Evolutionary conservation across 306 rosid genomes (phyloP).

Genomic region (Rosa lucieae): DNA sequence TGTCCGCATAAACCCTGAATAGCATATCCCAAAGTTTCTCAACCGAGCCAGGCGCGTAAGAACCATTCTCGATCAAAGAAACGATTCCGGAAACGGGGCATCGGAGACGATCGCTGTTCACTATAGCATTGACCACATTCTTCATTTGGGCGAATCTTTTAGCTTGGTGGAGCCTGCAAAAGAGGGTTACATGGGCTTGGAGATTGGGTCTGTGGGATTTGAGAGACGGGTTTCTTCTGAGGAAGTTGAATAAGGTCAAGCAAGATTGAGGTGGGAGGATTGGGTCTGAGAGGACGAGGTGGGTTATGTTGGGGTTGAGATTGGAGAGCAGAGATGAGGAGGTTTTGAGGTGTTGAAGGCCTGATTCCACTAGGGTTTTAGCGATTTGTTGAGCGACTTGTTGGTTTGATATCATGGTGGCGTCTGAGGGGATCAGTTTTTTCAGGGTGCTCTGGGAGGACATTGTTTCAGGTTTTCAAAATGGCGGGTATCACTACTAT

Average conservation of each 20-base stretch:
- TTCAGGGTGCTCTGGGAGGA: slow-evolving; percentile 15
- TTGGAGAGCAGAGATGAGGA: slow-evolving; percentile 39
- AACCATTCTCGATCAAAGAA: slow-evolving; percentile 38
- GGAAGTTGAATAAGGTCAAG: slow-evolving; percentile 57
- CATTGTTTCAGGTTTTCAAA: slow-evolving; percentile 27
- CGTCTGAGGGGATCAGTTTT: slow-evolving; percentile 21
- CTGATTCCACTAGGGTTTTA: slow-evolving; percentile 30
- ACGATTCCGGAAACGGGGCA: slow-evolving; percentile 28
- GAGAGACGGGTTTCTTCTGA: slow-evolving; percentile 31
- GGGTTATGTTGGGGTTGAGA: slow-evolving; percentile 46
- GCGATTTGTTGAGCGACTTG: slow-evolving; percentile 41
- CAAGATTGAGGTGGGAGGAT: slow-evolving; percentile 32
- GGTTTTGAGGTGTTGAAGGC: slow-evolving; percentile 32
- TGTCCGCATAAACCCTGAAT: slow-evolving; percentile 61
- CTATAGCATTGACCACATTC: slow-evolving; percentile 43
- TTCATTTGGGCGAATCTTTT: slow-evolving; percentile 51
- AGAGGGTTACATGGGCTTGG: slow-evolving; percentile 50
- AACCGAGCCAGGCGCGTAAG: slow-evolving; percentile 31
- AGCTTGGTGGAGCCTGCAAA: slow-evolving; percentile 44
- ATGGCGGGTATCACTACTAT: background rate
- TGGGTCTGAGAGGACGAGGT: slow-evolving; percentile 63
- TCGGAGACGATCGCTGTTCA: slow-evolving; percentile 20
- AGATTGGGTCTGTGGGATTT: slow-evolving; percentile 49
- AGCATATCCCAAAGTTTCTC: slow-evolving; percentile 68
- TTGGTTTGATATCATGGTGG: slow-evolving; percentile 25